Percentiles rank a stretch among this genome's conserved stretches.
Evolutionary conservation across 1,139 yeast species (phyloP).

Genomic region (Debaryomyces psychrophilus): DNA sequence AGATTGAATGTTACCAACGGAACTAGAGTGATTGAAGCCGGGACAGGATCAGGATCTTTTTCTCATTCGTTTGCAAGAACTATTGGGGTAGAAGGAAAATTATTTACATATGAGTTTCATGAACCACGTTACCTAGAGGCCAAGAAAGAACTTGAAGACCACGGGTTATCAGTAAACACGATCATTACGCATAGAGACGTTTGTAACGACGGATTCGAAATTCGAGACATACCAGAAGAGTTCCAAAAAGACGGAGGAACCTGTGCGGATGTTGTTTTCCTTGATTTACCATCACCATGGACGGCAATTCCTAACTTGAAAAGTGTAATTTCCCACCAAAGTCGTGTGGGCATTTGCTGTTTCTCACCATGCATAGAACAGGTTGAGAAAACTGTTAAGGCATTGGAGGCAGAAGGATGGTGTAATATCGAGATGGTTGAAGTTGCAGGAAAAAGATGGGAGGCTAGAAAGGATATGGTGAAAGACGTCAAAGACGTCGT

Average conservation of each 20-base stretch:
- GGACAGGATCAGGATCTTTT: slow-evolving; percentile 96
- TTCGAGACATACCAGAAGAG: slow-evolving; percentile 39
- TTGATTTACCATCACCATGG: slow-evolving; percentile 98
- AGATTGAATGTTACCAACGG: slow-evolving; percentile 75
- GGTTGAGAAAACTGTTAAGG: slow-evolving; percentile 81
- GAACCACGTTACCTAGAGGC: slow-evolving; percentile 84
- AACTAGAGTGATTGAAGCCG: slow-evolving; percentile 88
- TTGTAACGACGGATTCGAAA: slow-evolving; percentile 79
- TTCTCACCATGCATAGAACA: slow-evolving; percentile 98
- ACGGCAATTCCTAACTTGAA: slow-evolving; percentile 81
- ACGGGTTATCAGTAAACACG: slow-evolving; percentile 58
- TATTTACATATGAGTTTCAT: slow-evolving; percentile 91
- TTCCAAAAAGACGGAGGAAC: slow-evolving; percentile 34
- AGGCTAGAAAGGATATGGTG: slow-evolving; percentile 88
- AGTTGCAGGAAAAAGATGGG: slow-evolving; percentile 84
- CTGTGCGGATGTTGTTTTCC: slow-evolving; percentile 72
- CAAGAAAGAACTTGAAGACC: slow-evolving; percentile 69
- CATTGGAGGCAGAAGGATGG: slow-evolving; percentile 80
- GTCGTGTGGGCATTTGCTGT: slow-evolving; percentile 77
- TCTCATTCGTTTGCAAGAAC: slow-evolving; percentile 92
- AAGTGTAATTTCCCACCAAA: slow-evolving; percentile 56
- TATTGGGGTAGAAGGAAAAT: slow-evolving; percentile 59
- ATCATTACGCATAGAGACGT: slow-evolving; percentile 88
- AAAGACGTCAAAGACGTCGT: slow-evolving; percentile 80
- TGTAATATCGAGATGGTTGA: slow-evolving; percentile 92